These are phyloP conservation scores for Schrenkiella parvula DNA, from an alignment of 345 rosid genomes.

Conservation along the genomic window DNA sequence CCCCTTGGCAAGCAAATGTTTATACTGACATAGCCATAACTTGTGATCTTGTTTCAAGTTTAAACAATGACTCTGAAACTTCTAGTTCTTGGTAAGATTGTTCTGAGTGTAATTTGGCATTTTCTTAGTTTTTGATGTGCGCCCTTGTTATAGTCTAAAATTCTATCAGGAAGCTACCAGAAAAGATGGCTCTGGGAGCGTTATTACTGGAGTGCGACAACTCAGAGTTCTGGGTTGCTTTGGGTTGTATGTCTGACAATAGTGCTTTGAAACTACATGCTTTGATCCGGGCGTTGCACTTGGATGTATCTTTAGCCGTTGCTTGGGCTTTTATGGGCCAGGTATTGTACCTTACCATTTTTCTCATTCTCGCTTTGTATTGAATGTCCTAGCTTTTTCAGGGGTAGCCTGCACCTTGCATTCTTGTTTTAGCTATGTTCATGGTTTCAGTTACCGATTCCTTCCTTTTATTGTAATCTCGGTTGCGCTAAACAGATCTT, in stretches of 20 bases:
- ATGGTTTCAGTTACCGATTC: neutral
- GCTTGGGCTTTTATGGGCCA: constrained; percentile 96
- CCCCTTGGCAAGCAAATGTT: constrained; percentile 89
- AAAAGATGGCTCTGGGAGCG: constrained; percentile 91
- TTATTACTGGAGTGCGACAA: constrained; percentile 80
- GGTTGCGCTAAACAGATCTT: constrained; percentile 54
- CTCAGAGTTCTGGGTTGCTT: constrained; percentile 76
- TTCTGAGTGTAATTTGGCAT: constrained; percentile 8
- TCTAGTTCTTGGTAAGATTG: constrained; percentile 56
- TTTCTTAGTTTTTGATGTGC: constrained; percentile 15
- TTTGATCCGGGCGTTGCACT: constrained; percentile 79
- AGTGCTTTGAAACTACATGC: constrained; percentile 80
- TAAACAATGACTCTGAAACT: constrained; percentile 33
- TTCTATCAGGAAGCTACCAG: constrained; percentile 78
- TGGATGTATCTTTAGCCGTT: constrained; percentile 76
- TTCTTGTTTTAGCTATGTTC: neutral
- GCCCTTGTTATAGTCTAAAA: constrained; percentile 20
- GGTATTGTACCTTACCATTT: constrained; percentile 40
- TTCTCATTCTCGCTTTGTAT: neutral
- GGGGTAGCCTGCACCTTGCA: neutral
- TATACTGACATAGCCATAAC: constrained; percentile 73
- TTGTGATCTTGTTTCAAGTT: constrained; percentile 61
- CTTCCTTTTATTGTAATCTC: neutral
- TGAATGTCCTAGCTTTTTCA: neutral
- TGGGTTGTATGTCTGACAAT: constrained; percentile 71